Conservation (phyloP, 305 asterid species). For the Fraxinus latifolia region DNA sequence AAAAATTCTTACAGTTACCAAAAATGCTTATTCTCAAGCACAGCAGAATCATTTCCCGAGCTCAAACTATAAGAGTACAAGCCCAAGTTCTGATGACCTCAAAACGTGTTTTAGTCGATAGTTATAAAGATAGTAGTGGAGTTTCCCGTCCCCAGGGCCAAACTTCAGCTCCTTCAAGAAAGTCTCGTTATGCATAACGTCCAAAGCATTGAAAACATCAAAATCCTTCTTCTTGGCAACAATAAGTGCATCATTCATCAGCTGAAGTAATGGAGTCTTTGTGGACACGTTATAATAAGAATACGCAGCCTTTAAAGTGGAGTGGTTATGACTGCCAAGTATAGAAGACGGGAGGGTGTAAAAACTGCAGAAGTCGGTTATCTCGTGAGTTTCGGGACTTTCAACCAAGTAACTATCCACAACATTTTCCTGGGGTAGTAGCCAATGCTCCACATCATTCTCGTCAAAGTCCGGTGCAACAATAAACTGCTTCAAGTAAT, state of each 20-base stretch:
- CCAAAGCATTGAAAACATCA: conserved; percentile 47
- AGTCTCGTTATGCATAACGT: conserved; percentile 42
- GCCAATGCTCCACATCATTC: conserved; percentile 47
- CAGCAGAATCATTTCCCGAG: not conserved
- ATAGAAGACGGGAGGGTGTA: conserved; percentile 46
- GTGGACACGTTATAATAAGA: conserved; percentile 43
- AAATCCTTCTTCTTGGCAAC: conserved; percentile 37
- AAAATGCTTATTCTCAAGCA: not conserved
- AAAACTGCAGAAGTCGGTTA: conserved; percentile 46
- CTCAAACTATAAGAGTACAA: conserved; percentile 38
- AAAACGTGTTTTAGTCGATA: conserved; percentile 35
- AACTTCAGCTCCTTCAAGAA: conserved; percentile 51
- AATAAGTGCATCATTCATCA: conserved; percentile 47
- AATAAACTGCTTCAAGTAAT: conserved; percentile 34
- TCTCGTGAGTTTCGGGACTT: conserved; percentile 37
- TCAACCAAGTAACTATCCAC: conserved; percentile 45
- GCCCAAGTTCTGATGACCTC: conserved; percentile 43
- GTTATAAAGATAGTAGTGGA: conserved; percentile 49
- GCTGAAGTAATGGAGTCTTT: conserved; percentile 35
- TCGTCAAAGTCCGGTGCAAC: conserved; percentile 46
- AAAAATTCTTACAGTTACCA: not conserved
- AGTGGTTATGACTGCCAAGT: conserved; percentile 41
- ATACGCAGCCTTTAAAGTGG: conserved; percentile 45
- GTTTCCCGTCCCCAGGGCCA: conserved; percentile 47
- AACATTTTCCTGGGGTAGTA: conserved; percentile 43